Evolutionary conservation across 495 filamentous ascomycete genomes (phyloP).

Genomic region (Aspergillus saccharolyticus): DNA sequence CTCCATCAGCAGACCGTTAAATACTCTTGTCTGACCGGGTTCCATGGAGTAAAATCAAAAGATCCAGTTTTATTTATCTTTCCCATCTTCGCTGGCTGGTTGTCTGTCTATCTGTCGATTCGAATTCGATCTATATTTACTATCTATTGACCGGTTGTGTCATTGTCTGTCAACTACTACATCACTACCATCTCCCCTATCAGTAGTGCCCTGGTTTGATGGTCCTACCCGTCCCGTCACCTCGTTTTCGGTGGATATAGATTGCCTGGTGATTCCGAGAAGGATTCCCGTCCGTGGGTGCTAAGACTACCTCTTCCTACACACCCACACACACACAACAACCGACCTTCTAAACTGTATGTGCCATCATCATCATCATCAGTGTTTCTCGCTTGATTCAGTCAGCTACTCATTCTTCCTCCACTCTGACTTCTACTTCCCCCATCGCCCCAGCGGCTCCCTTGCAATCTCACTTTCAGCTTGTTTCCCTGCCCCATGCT

Average conservation of each 20-base stretch:
- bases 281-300: neutral
- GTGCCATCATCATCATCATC: neutral
- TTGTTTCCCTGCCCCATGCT: neutral
- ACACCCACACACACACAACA: too few species aligned
- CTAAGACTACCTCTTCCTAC: neutral
- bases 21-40: slow-evolving; percentile 19
- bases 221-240: neutral
- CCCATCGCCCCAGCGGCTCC: neutral
- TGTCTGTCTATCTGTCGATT: neutral
- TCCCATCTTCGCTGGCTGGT: neutral
- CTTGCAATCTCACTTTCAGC: neutral
- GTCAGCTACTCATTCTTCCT: neutral
- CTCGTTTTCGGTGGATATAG: slow-evolving; percentile 3
- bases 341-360: slow-evolving; percentile 5
- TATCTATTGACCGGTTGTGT: neutral
- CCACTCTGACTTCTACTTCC: neutral
- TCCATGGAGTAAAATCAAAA: slow-evolving; percentile 11
- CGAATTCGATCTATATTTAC: neutral
- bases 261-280: neutral
- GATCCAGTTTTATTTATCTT: neutral
- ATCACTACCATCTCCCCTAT: neutral
- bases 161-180: neutral
- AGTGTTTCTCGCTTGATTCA: neutral
- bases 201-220: neutral
- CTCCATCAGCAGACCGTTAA: slow-evolving; percentile 15